Evolutionary conservation across 2,329 filamentous ascomycete genomes (phyloP).

Genomic region (Raffaelea ambrosiae): DNA sequence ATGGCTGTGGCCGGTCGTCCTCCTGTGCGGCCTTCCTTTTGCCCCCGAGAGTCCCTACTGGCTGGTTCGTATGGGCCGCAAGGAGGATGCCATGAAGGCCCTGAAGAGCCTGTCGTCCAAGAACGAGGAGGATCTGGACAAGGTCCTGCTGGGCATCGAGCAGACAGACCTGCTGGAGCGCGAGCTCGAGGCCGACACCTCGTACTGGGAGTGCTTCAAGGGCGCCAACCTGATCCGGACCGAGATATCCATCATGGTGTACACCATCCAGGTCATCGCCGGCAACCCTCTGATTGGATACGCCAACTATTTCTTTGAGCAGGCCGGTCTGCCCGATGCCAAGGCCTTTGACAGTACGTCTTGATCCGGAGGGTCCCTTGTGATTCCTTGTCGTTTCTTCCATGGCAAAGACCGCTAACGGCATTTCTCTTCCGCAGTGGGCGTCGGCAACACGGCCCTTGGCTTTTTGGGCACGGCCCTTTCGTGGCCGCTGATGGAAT

Average conservation of each 20-base stretch:
- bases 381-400: background rate
- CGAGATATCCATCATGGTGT: slow-evolving; percentile 37
- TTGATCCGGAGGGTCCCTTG: background rate
- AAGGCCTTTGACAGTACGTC: slow-evolving; percentile 23
- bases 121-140: background rate
- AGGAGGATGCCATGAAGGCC: slow-evolving; percentile 23
- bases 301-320: slow-evolving; percentile 24
- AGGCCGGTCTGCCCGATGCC: slow-evolving; percentile 30
- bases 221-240: slow-evolving; percentile 43
- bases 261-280: slow-evolving; percentile 1
- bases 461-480: slow-evolving; percentile 30
- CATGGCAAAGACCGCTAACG: background rate
- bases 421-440: background rate
- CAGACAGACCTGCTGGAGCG: slow-evolving; percentile 5
- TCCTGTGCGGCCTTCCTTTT: slow-evolving; percentile 6
- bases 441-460: slow-evolving; percentile 30
- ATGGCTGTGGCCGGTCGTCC: slow-evolving; percentile 6
- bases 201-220: slow-evolving; percentile 38
- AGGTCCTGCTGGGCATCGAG: slow-evolving; percentile 13
- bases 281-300: slow-evolving; percentile 30
- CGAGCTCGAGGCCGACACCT: slow-evolving; percentile 12
- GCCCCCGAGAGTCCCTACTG: slow-evolving; percentile 36
- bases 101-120: slow-evolving; percentile 21
- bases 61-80: slow-evolving; percentile 30
- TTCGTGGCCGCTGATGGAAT: slow-evolving; percentile 24